Percentiles rank a stretch among this genome's conserved stretches.
These are phyloP conservation scores for Ophiostoma montium DNA, from an alignment of 2,329 filamentous ascomycete species.

Conservation along the genomic window DNA sequence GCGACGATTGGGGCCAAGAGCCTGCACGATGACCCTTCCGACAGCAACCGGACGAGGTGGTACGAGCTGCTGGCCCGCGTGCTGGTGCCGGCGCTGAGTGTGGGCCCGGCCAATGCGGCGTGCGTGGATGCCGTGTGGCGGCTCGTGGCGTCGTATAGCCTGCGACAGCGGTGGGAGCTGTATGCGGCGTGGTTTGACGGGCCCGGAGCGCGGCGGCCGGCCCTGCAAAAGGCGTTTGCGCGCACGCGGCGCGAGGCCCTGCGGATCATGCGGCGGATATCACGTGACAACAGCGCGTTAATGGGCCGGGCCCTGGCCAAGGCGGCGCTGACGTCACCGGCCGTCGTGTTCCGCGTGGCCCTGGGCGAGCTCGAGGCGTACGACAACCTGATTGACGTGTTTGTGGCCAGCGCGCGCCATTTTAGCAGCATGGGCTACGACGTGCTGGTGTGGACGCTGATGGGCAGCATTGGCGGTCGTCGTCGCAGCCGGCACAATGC, in stretches of 20 bases:
- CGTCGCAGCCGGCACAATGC: slow-evolving; percentile 48
- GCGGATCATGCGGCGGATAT: slow-evolving; percentile 77
- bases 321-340: slow-evolving; percentile 80
- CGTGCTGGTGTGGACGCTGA: slow-evolving; percentile 80
- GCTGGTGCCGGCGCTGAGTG: slow-evolving; percentile 75
- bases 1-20: slow-evolving; percentile 73
- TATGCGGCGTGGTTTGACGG: slow-evolving; percentile 91
- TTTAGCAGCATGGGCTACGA: slow-evolving; percentile 90
- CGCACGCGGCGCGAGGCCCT: slow-evolving; percentile 66
- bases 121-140: slow-evolving; percentile 78
- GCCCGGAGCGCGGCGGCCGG: slow-evolving; percentile 58
- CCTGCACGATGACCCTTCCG: slow-evolving; percentile 53
- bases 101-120: slow-evolving; percentile 72
- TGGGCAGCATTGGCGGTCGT: slow-evolving; percentile 54
- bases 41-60: slow-evolving; percentile 65
- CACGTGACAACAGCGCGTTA: slow-evolving; percentile 68
- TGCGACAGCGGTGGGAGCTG: slow-evolving; percentile 65
- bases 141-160: slow-evolving; percentile 65
- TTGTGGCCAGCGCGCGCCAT: slow-evolving; percentile 88
- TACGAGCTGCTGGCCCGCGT: slow-evolving; percentile 68
- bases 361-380: slow-evolving; percentile 88
- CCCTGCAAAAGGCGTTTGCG: slow-evolving; percentile 67
- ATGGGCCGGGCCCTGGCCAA: slow-evolving; percentile 87
- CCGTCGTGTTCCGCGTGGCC: slow-evolving; percentile 79
- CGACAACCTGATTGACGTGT: slow-evolving; percentile 83